Percentiles rank a stretch among this genome's conserved stretches.
Evolutionary conservation across 257 asterid species (phyloP).

Genomic region (Gentiana straminea): DNA sequence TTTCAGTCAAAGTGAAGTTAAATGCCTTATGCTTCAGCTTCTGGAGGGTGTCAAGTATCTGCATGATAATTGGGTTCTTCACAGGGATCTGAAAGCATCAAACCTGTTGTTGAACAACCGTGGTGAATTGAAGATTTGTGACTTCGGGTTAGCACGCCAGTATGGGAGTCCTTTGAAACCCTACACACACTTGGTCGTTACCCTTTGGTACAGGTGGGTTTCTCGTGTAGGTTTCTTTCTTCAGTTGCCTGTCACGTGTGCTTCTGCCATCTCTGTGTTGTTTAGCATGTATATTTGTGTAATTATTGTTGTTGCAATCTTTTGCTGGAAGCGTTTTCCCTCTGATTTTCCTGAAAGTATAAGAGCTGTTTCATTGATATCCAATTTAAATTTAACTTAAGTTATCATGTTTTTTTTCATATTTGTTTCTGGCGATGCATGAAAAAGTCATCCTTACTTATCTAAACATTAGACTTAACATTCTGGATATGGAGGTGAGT

Average conservation of each 20-base stretch:
- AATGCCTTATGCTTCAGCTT: constrained; percentile 87
- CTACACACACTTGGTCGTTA: constrained; percentile 77
- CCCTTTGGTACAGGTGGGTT: constrained; percentile 88
- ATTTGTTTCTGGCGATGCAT: too few species aligned
- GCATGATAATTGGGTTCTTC: constrained; percentile 87
- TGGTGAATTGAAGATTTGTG: constrained; percentile 82
- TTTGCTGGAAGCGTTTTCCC: too few species aligned
- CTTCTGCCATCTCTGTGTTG: background rate
- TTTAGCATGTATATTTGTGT: too few species aligned
- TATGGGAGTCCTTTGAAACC: constrained; percentile 85
- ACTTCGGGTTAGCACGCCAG: constrained; percentile 89
- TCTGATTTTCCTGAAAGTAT: too few species aligned
- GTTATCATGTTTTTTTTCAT: too few species aligned
- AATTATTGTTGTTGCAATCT: too few species aligned
- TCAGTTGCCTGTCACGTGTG: background rate
- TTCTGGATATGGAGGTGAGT: too few species aligned
- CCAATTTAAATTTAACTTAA: too few species aligned
- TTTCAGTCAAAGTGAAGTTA: constrained; percentile 75
- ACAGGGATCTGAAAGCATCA: constrained; percentile 82
- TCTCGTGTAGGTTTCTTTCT: background rate
- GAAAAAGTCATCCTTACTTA: too few species aligned
- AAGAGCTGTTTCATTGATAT: too few species aligned
- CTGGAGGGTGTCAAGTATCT: constrained; percentile 65
- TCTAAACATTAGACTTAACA: too few species aligned
- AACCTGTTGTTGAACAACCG: constrained; percentile 67